Evolutionary conservation across 2,329 filamentous ascomycete species (phyloP), one percentile per base, ranked within the genome.

Genomic region (Teratosphaeria viscida): DNA sequence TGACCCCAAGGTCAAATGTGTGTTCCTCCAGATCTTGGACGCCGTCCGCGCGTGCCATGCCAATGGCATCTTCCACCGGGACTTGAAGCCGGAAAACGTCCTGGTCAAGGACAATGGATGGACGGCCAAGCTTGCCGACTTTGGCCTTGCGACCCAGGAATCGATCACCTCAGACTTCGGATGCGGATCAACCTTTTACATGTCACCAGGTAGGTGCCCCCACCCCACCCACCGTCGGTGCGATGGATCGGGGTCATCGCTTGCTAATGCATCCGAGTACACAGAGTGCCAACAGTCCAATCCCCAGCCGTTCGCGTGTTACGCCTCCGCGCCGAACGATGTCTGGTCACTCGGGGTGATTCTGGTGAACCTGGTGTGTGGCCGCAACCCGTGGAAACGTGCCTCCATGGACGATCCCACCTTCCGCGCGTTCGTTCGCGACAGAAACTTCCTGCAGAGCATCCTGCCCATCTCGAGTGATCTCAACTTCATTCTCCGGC

Each of bases 341-440:
- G 86, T 97, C 68, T 99, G 94, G 94, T 92, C 89, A 70, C 83
- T 99, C n/a, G 94, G 94, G 67, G 92, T 99, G 57, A 96, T 99
- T 72, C 82, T 99, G 62, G 91, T 99, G 69, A 99, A 99, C 79
- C 81, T 99, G 66, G 95, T 91, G 57, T 99, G 94, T 77, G 94
- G 94, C 72, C 90, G 94, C 74, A 99, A 99, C 77, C 94, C 94
- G 61, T 99, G 94, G 94, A 97, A 97, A 79, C 88, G 94, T 73
- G 94, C 94, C 63, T 96, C 91, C 12, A 80, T 85, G 67, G 90
- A 96, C 74, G 94, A 99, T 75, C 90, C 90, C 64, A 97, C 94
- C 54, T 99, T 97, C 82, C 85, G 88, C 70, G 92, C 92, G 58
- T 97, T 89, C 77, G 83, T 89, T 67, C 87, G 87, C 78, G 90